phyloP scores from a whole-genome alignment of 164 flowering plant genomes.

The Annona cherimola region DNA sequence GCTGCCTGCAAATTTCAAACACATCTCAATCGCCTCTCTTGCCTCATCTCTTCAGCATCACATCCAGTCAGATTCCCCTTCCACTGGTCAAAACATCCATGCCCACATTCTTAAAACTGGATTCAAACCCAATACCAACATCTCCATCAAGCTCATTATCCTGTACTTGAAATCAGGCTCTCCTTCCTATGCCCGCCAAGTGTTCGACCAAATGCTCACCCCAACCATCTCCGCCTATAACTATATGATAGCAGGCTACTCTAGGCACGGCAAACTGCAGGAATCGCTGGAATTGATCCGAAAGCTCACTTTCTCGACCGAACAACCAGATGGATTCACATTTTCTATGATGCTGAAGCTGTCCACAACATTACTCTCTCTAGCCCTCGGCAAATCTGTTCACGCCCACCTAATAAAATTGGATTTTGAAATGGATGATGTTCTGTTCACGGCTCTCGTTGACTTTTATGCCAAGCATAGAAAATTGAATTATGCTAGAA shows the following conservation, averaged over 20 bases:
- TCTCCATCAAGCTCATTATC: conserved; percentile 72
- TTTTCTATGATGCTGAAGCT: conserved; percentile 74
- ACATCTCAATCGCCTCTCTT: conserved; percentile 22
- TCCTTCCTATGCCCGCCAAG: conserved; percentile 45
- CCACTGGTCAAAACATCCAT: conserved; percentile 66
- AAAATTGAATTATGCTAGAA: conserved; percentile 58
- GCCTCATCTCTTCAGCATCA: conserved; percentile 58
- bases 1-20: not conserved
- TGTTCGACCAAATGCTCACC: conserved; percentile 65
- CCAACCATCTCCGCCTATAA: conserved; percentile 72
- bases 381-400: conserved; percentile 40
- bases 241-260: conserved; percentile 65
- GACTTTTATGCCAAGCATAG: conserved; percentile 71
- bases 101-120: conserved; percentile 65
- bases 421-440: conserved; percentile 51
- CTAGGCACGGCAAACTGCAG: conserved; percentile 37
- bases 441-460: conserved; percentile 62
- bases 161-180: conserved; percentile 46
- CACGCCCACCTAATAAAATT: conserved; percentile 62
- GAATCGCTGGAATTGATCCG: conserved; percentile 45
- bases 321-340: conserved; percentile 73
- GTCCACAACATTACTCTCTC: conserved; percentile 25
- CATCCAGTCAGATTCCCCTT: conserved; percentile 58
- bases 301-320: conserved; percentile 27
- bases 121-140: conserved; percentile 46